These are phyloP conservation scores for Lophium mytilinum DNA, from an alignment of 495 filamentous ascomycete genomes.

Conservation along the genomic window DNA sequence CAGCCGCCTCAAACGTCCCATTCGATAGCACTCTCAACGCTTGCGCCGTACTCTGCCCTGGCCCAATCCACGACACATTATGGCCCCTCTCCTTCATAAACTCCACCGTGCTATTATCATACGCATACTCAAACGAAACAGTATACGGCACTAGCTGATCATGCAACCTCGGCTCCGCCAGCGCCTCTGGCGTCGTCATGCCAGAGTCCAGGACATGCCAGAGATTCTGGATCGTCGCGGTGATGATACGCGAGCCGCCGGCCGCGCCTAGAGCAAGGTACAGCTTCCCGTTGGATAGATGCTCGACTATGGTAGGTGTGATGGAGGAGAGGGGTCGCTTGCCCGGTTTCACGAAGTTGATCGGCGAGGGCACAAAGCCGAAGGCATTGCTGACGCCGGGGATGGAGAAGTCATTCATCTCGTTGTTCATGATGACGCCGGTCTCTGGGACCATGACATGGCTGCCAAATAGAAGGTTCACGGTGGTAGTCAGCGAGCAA, in stretches of 20 bases:
- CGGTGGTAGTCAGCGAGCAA: slow-evolving; percentile 66
- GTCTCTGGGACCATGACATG: slow-evolving; percentile 73
- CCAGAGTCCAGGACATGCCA: slow-evolving; percentile 63
- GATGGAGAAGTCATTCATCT: slow-evolving; percentile 87
- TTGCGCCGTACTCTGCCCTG: slow-evolving; percentile 62
- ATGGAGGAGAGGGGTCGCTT: slow-evolving; percentile 79
- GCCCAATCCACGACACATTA: slow-evolving; percentile 64
- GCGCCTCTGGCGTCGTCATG: slow-evolving; percentile 48
- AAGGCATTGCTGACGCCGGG: slow-evolving; percentile 69
- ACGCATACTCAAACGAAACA: slow-evolving; percentile 61
- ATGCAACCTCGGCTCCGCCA: slow-evolving; percentile 64
- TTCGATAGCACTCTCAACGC: slow-evolving; percentile 56
- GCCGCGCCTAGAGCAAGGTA: slow-evolving; percentile 69
- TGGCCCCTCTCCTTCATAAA: slow-evolving; percentile 58
- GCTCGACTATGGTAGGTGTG: slow-evolving; percentile 66
- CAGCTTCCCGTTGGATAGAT: slow-evolving; percentile 51
- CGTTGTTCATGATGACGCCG: slow-evolving; percentile 82
- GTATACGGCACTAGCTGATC: slow-evolving; percentile 73
- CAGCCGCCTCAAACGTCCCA: slow-evolving; percentile 68
- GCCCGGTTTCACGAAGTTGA: slow-evolving; percentile 72
- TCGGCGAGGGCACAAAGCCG: slow-evolving; percentile 67
- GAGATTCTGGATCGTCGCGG: slow-evolving; percentile 67
- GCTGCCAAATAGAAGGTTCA: slow-evolving; percentile 80
- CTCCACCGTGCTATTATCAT: slow-evolving; percentile 55
- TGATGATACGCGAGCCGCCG: slow-evolving; percentile 85